Evolutionary conservation across 495 filamentous ascomycete species (phyloP).

Genomic region (Trichodelitschia bisporula): DNA sequence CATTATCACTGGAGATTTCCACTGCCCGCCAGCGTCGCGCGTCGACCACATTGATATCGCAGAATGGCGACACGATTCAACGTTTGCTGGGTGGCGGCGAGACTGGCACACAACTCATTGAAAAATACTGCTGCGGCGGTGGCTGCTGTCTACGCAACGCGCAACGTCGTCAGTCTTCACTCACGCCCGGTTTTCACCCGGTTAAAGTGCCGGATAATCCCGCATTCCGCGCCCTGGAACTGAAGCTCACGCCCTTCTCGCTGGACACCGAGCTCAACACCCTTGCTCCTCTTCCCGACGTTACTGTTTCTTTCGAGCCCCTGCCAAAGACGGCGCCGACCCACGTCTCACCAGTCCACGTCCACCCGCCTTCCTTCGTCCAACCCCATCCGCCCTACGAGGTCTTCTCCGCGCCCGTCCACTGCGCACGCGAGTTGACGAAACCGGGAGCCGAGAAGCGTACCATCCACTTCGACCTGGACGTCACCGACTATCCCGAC

Average conservation of each 20-base stretch:
- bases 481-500: constrained; percentile 83
- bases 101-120: constrained; percentile 25
- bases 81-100: constrained; percentile 34
- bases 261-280: constrained; percentile 42
- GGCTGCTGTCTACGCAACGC: constrained; percentile 47
- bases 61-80: constrained; percentile 48
- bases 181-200: constrained; percentile 30
- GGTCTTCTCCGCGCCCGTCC: constrained; percentile 66
- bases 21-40: constrained; percentile 44
- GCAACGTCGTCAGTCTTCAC: constrained; percentile 17
- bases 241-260: constrained; percentile 55
- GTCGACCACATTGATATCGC: constrained; percentile 56
- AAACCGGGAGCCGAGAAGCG: constrained; percentile 82
- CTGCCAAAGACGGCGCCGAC: constrained; percentile 3
- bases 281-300: constrained; percentile 41
- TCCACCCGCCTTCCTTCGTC: constrained; percentile 67
- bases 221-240: constrained; percentile 51
- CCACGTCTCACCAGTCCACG: constrained; percentile 19
- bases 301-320: constrained; percentile 42
- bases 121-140: constrained; percentile 61
- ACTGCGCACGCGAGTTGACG: constrained; percentile 65
- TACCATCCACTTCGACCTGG: constrained; percentile 90
- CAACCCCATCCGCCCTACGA: constrained; percentile 87
- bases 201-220: constrained; percentile 53
- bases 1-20: too few species aligned